Conservation (phyloP, 192 early-diverging fungal species). For the Gamsiella multidivaricata region DNA sequence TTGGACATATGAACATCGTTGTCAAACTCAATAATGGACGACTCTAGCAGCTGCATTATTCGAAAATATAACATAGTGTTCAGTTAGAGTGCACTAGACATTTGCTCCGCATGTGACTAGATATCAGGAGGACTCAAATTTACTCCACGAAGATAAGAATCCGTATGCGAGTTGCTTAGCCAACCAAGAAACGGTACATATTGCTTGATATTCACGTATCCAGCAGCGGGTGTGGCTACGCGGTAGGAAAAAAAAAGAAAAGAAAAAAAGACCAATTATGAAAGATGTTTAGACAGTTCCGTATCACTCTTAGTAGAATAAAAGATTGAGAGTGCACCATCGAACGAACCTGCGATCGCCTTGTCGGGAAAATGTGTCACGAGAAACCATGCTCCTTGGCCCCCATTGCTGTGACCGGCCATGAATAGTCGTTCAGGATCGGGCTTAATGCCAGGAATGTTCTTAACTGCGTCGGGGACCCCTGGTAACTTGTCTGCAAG, state of each 20-base stretch:
- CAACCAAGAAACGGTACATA: slow-evolving; percentile 77
- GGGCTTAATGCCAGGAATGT: slow-evolving; percentile 32
- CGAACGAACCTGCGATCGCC: slow-evolving; percentile 68
- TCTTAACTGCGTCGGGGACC: slow-evolving; percentile 53
- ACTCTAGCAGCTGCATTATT: slow-evolving; percentile 71
- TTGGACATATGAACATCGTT: slow-evolving; percentile 79
- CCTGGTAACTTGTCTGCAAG: slow-evolving; percentile 61
- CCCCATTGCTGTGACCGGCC: slow-evolving; percentile 82
- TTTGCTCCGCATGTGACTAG: no score
- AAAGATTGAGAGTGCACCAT: not conserved
- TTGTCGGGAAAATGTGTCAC: slow-evolving; percentile 75
- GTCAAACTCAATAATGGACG: slow-evolving; percentile 79
- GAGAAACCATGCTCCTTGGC: slow-evolving; percentile 83
- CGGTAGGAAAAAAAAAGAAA: not conserved
- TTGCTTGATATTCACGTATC: slow-evolving; percentile 79
- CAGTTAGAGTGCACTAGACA: no score
- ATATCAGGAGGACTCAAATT: no score
- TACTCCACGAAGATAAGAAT: slow-evolving; percentile 72
- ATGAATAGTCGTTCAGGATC: slow-evolving; percentile 64
- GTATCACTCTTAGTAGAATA: not conserved
- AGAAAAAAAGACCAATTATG: not conserved
- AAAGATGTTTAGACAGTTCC: not conserved
- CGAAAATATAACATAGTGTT: no score
- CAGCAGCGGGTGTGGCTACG: slow-evolving; percentile 73
- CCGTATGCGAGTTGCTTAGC: slow-evolving; percentile 69